Percentiles rank a stretch among this genome's conserved stretches.
These are phyloP conservation scores for Pezicula radicicola DNA, from an alignment of 2,329 filamentous ascomycete genomes.

Conservation along the genomic window DNA sequence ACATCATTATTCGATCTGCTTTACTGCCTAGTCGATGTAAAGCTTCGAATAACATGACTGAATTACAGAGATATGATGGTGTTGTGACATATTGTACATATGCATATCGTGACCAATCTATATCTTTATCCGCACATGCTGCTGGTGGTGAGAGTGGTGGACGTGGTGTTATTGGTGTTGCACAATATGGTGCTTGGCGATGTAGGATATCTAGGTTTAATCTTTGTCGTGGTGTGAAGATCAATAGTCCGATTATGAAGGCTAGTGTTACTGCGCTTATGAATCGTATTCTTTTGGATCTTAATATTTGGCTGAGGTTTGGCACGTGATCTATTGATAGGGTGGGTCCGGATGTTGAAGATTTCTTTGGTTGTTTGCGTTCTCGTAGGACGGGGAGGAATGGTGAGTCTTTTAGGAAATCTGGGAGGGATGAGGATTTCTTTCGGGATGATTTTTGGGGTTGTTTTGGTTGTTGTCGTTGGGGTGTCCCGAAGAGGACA, in stretches of 20 bases:
- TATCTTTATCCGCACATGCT: conserved; percentile 5
- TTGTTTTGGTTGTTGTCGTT: no score
- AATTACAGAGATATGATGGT: conserved; percentile 46
- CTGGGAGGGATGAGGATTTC: conserved; percentile 11
- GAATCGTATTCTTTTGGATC: conserved; percentile 32
- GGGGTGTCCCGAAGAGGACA: no score
- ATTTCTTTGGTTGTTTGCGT: no score
- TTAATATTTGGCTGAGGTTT: conserved; percentile 32
- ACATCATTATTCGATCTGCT: conserved; percentile 44
- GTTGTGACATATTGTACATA: conserved; percentile 49
- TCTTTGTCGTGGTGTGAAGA: neutral
- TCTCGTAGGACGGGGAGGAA: conserved; percentile 11
- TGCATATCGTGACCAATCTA: conserved; percentile 43
- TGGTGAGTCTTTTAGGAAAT: conserved; percentile 23
- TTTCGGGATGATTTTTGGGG: no score
- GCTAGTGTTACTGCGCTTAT: conserved; percentile 2
- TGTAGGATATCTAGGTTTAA: neutral
- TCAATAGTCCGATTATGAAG: conserved; percentile 4
- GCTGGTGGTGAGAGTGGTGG: neutral
- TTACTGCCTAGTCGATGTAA: conserved; percentile 38
- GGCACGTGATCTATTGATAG: conserved; percentile 11
- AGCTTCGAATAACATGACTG: conserved; percentile 47
- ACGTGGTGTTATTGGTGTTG: neutral
- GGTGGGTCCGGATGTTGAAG: no score
- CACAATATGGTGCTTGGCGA: neutral